Evolutionary conservation across 75 land plant species (phyloP).

Genomic region (Cunninghamia lanceolata): DNA sequence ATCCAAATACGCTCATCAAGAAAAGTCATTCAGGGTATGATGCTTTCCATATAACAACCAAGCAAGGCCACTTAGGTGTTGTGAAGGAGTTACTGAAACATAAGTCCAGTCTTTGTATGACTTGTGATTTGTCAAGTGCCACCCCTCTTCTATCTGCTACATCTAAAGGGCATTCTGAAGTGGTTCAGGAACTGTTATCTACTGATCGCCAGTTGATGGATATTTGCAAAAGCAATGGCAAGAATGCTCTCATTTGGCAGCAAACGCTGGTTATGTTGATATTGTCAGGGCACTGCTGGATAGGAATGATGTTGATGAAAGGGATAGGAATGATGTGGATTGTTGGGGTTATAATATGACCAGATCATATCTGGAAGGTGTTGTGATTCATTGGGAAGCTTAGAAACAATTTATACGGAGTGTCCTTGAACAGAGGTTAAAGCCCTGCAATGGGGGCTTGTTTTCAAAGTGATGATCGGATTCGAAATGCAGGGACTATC

Average conservation of each 20-base stretch:
- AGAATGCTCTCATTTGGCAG: slow-evolving; percentile 66
- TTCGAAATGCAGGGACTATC: too few species aligned
- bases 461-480: too few species aligned
- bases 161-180: slow-evolving; percentile 23
- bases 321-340: too few species aligned
- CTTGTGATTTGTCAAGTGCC: slow-evolving; percentile 19
- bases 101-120: slow-evolving; percentile 15
- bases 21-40: slow-evolving; percentile 45
- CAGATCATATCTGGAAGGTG: too few species aligned
- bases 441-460: too few species aligned
- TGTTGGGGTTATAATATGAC: too few species aligned
- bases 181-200: slow-evolving; percentile 31
- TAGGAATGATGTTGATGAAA: too few species aligned
- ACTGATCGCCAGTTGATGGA: slow-evolving; percentile 44
- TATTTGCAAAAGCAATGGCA: slow-evolving; percentile 45
- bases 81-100: slow-evolving; percentile 30
- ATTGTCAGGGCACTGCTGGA: too few species aligned
- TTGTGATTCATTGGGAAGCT: too few species aligned
- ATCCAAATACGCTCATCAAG: slow-evolving; percentile 28
- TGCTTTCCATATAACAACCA: slow-evolving; percentile 51
- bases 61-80: slow-evolving; percentile 56
- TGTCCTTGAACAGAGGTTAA: too few species aligned
- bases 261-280: slow-evolving; percentile 45
- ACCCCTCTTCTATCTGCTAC: slow-evolving; percentile 36
- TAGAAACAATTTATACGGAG: too few species aligned